These are phyloP conservation scores for Fusarium keratoplasticum DNA, from an alignment of 2,329 filamentous ascomycete genomes.

Conservation along the genomic window DNA sequence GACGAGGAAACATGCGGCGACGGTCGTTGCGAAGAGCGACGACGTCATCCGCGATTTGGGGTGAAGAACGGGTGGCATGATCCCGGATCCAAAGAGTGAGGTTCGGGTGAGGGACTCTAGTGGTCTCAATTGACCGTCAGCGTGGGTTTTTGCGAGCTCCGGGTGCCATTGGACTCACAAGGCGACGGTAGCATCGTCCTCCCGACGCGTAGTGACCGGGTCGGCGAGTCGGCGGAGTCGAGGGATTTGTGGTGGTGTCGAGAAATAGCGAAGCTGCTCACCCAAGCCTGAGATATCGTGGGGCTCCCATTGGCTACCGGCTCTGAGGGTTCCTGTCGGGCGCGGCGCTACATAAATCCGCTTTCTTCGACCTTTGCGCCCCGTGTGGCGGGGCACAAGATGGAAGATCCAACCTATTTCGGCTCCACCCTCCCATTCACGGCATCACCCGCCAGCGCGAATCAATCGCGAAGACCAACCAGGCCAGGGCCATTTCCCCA, in stretches of 20 bases:
- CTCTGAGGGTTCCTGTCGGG: constrained; percentile 13
- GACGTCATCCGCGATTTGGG: constrained; percentile 93
- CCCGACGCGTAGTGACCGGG: constrained; percentile 32
- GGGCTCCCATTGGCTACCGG: constrained; percentile 39
- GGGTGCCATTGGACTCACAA: constrained; percentile 43
- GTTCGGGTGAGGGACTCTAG: constrained; percentile 36
- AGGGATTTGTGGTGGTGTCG: constrained; percentile 44
- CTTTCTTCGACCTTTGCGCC: not conserved
- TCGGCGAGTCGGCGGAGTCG: constrained; percentile 40
- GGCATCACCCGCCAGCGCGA: constrained; percentile 20
- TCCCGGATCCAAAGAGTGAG: constrained; percentile 31
- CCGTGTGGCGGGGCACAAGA: not conserved
- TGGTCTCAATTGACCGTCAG: constrained; percentile 45
- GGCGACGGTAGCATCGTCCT: constrained; percentile 42
- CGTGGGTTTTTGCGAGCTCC: constrained; percentile 1
- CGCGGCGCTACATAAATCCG: constrained; percentile 32
- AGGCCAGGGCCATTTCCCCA: constrained; percentile 18
- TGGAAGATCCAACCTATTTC: not conserved
- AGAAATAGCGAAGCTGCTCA: constrained; percentile 38
- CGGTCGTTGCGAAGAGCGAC: constrained; percentile 93
- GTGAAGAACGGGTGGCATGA: constrained; percentile 90
- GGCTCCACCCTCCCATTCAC: constrained; percentile 6
- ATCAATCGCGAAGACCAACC: constrained; percentile 30
- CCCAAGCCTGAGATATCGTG: constrained; percentile 34
- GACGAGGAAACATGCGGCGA: constrained; percentile 90